These are phyloP conservation scores for Debaryomyces prosopidis DNA, from an alignment of 805 yeast genomes.

Conservation along the genomic window DNA sequence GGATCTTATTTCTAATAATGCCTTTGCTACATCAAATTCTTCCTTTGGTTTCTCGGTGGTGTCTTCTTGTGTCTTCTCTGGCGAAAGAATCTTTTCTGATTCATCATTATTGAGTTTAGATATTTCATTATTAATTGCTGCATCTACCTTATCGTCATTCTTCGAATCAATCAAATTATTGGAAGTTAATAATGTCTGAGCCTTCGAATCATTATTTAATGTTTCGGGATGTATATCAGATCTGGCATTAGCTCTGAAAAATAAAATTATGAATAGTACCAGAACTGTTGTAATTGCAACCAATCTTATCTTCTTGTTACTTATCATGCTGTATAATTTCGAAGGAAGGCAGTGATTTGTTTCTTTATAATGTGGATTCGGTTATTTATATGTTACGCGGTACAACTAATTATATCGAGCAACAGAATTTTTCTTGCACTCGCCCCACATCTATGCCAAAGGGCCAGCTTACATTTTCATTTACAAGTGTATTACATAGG, in stretches of 20 bases:
- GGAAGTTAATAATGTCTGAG: constrained; percentile 8
- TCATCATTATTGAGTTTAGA: constrained; percentile 17
- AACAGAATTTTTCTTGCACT: no score
- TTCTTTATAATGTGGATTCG: no score
- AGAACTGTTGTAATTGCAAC: constrained; percentile 9
- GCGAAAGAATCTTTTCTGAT: constrained; percentile 5
- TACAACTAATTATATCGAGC: no score
- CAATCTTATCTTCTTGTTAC: constrained; percentile 10
- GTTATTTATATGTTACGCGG: no score
- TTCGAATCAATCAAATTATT: constrained; percentile 31
- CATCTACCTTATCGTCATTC: constrained; percentile 38
- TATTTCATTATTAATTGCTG: constrained; percentile 39
- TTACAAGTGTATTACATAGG: no score
- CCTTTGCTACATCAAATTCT: constrained; percentile 36
- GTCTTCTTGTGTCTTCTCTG: constrained; percentile 2
- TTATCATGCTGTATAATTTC: constrained; percentile 8
- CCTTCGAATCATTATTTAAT: neutral
- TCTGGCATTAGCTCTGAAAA: constrained; percentile 4
- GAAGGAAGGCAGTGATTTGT: no score
- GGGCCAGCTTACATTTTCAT: no score
- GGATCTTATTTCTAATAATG: constrained; percentile 54
- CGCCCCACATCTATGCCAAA: no score
- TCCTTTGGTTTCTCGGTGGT: constrained; percentile 8
- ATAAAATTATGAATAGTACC: constrained; percentile 6
- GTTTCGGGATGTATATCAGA: constrained; percentile 1